Percentiles rank a stretch among this genome's conserved stretches.
Evolutionary conservation across 768 basidiomycete species (phyloP).

Genomic region (Naganishia friedmannii): DNA sequence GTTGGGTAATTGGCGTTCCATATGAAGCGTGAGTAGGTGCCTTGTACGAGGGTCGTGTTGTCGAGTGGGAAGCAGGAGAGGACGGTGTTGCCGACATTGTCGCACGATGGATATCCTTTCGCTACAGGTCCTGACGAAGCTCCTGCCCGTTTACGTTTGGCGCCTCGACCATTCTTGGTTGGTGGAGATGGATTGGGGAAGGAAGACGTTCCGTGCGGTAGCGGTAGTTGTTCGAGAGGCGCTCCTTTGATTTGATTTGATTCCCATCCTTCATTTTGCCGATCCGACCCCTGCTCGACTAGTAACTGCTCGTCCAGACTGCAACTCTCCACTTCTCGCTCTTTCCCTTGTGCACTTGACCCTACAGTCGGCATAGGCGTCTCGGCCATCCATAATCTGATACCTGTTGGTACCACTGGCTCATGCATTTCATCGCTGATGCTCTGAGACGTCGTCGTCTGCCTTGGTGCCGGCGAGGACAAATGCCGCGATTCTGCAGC

Average conservation of each 20-base stretch:
- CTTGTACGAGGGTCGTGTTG: conserved; percentile 64
- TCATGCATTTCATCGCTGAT: not conserved
- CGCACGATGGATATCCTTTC: conserved; percentile 47
- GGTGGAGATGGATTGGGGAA: not conserved
- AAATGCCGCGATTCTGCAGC: not conserved
- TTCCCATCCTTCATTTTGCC: not conserved
- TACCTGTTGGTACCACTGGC: not conserved
- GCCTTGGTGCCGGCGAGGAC: not conserved
- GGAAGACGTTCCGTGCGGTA: not conserved
- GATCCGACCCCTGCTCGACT: not conserved
- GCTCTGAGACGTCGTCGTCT: not conserved
- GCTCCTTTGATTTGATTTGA: not conserved
- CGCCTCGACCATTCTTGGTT: not conserved
- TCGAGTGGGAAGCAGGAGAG: conserved; percentile 72
- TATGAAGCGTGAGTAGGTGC: conserved; percentile 62
- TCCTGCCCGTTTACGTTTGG: conserved; percentile 19
- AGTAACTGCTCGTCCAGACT: not conserved
- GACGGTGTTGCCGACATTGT: conserved; percentile 62
- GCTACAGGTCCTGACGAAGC: conserved; percentile 28
- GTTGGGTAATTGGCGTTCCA: conserved; percentile 52
- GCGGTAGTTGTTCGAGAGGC: not conserved
- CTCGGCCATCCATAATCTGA: not conserved
- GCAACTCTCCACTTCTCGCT: not conserved
- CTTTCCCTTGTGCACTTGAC: not conserved
- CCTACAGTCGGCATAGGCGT: not conserved